A percentile compares a stretch with the other conserved stretches of the same genome.
Evolutionary conservation across 768 basidiomycete species (phyloP).

Genomic region (Mycena leptocephala): DNA sequence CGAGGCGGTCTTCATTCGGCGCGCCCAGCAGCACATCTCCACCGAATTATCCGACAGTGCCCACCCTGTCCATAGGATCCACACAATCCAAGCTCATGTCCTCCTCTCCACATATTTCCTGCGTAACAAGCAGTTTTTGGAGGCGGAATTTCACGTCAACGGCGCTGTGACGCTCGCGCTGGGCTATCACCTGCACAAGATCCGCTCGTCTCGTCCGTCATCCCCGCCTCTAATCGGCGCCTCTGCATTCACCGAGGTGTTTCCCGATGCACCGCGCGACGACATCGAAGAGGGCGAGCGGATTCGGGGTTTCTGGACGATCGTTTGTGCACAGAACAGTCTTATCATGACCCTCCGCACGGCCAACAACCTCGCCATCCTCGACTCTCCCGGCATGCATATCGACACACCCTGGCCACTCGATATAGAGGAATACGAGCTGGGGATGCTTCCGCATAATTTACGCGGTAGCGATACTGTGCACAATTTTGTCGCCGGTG

Average conservation of each 20-base stretch:
- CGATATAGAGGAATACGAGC: conserved; percentile 31
- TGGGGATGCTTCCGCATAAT: conserved; percentile 8
- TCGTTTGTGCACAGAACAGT: conserved; percentile 34
- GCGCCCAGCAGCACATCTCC: conserved; percentile 35
- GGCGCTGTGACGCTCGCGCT: conserved; percentile 35
- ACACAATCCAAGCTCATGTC: conserved; percentile 39
- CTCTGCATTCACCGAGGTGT: conserved; percentile 12
- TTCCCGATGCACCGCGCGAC: conserved; percentile 31
- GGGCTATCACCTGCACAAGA: conserved; percentile 33
- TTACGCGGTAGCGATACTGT: conserved; percentile 27
- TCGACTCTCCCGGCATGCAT: conserved; percentile 31
- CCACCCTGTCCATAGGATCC: conserved; percentile 31
- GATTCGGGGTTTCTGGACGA: conserved; percentile 41
- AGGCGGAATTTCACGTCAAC: conserved; percentile 36
- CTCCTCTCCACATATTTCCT: conserved; percentile 37
- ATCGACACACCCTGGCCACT: conserved; percentile 46
- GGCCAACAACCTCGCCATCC: conserved; percentile 29
- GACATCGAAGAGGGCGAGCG: conserved; percentile 39
- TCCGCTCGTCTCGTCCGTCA: conserved; percentile 29
- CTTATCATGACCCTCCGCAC: conserved; percentile 31
- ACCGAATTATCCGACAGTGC: conserved; percentile 32
- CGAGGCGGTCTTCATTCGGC: conserved; percentile 35
- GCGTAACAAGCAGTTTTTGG: conserved; percentile 33
- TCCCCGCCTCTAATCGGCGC: conserved; percentile 29
- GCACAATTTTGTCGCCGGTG: conserved; percentile 17